These are phyloP conservation scores for Periconia sp. DNA, from an alignment of 2,329 filamentous ascomycete genomes.

Conservation along the genomic window DNA sequence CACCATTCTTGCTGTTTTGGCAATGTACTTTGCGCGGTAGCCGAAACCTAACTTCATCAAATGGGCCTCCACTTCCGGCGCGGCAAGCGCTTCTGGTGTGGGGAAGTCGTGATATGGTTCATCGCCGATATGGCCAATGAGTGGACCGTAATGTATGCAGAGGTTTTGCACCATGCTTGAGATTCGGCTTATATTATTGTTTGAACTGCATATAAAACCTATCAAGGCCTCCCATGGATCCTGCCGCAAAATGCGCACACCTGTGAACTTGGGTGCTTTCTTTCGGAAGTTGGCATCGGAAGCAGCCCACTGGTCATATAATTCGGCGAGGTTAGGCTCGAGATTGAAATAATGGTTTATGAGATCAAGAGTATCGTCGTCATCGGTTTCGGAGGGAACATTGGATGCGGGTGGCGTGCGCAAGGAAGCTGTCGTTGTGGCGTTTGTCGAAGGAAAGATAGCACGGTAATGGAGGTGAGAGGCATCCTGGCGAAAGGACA, in stretches of 20 bases:
- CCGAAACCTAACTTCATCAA: constrained; percentile 87
- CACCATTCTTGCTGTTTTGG: constrained; percentile 78
- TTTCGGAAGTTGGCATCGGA: constrained; percentile 86
- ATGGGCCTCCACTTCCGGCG: constrained; percentile 73
- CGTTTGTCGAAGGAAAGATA: constrained; percentile 53
- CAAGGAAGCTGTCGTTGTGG: constrained; percentile 11
- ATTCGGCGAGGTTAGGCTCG: constrained; percentile 67
- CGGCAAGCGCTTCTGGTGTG: constrained; percentile 69
- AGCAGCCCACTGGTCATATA: constrained; percentile 86
- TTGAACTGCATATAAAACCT: constrained; percentile 97
- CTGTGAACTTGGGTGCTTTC: constrained; percentile 83
- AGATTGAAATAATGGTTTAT: constrained; percentile 87
- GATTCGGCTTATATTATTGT: constrained; percentile 96
- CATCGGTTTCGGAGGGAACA: constrained; percentile 33
- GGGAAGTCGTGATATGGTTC: constrained; percentile 88
- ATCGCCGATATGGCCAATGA: constrained; percentile 70
- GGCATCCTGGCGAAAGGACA: constrained; percentile 82
- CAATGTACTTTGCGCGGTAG: constrained; percentile 91
- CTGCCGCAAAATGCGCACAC: constrained; percentile 89
- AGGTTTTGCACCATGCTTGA: constrained; percentile 96
- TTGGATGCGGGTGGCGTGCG: constrained; percentile 44
- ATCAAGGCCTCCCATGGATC: constrained; percentile 95
- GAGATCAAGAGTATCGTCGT: constrained; percentile 75
- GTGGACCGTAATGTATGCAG: constrained; percentile 79
- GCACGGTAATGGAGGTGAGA: constrained; percentile 78